Evolutionary conservation across 345 rosid species (phyloP).

Genomic region (Sonneratia caseolaris): DNA sequence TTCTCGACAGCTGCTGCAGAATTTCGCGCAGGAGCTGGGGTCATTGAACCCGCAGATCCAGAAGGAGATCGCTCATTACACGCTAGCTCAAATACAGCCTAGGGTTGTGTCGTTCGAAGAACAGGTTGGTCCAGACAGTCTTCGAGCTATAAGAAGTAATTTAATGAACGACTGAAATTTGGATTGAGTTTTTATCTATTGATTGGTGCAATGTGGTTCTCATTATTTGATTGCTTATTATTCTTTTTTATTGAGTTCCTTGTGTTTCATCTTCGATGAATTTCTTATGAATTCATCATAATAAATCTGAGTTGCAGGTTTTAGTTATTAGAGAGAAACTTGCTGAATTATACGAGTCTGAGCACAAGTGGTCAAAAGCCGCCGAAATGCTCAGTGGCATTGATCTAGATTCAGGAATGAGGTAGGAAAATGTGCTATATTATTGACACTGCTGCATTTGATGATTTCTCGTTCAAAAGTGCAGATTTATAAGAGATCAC

Average conservation of each 20-base stretch:
- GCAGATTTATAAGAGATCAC: background rate
- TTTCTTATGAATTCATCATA: background rate
- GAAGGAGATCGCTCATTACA: slow-evolving; percentile 82
- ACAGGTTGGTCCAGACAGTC: slow-evolving; percentile 43
- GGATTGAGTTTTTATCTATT: background rate
- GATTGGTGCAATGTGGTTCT: background rate
- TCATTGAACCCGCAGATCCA: slow-evolving; percentile 68
- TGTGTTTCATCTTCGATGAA: background rate
- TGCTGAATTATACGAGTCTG: slow-evolving; percentile 83
- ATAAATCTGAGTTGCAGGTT: slow-evolving; percentile 30
- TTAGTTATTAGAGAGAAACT: slow-evolving; percentile 90
- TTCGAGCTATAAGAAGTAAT: background rate
- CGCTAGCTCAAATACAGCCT: slow-evolving; percentile 92
- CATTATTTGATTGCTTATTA: background rate
- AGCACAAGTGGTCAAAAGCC: slow-evolving; percentile 92
- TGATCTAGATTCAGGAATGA: slow-evolving; percentile 92
- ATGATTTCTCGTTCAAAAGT: background rate
- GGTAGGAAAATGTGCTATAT: slow-evolving; percentile 35
- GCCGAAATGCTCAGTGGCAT: slow-evolving; percentile 99
- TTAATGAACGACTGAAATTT: background rate
- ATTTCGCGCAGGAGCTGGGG: slow-evolving; percentile 76
- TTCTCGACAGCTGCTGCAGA: slow-evolving; percentile 89
- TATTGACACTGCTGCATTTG: background rate
- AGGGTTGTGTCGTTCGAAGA: slow-evolving; percentile 97
- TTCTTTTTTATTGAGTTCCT: background rate